Conservation (phyloP, 176 grass and related monocot genomes). For the Phoenix roebelenii region DNA sequence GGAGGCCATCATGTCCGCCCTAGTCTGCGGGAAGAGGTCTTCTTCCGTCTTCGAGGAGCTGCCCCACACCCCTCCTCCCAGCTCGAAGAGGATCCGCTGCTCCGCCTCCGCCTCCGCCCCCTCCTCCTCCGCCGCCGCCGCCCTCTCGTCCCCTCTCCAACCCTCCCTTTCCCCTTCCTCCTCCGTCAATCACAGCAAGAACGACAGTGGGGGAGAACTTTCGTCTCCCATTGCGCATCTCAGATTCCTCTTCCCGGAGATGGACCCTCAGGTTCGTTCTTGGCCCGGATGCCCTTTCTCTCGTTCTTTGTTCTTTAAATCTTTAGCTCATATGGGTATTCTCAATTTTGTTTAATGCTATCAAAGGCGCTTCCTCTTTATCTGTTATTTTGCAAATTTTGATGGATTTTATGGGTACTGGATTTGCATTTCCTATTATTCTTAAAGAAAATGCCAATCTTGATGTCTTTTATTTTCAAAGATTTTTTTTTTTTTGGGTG, state of each 20-base stretch:
- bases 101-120: conserved; percentile 22
- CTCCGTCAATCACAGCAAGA: conserved; percentile 15
- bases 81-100: conserved; percentile 59
- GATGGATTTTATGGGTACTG: too few species aligned
- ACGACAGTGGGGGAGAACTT: neutral
- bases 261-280: conserved; percentile 70
- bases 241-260: conserved; percentile 42
- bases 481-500: too few species aligned
- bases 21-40: conserved; percentile 98
- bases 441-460: too few species aligned
- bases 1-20: conserved; percentile 75
- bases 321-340: too few species aligned
- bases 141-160: neutral
- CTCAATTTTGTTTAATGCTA: too few species aligned
- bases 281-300: neutral
- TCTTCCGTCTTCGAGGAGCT: conserved; percentile 93
- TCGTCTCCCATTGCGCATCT: conserved; percentile 36
- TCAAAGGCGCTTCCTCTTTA: too few species aligned
- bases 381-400: too few species aligned
- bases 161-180: neutral
- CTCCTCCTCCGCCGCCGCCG: conserved; percentile 23
- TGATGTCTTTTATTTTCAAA: too few species aligned
- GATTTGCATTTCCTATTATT: too few species aligned
- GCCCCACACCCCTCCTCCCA: conserved; percentile 38
- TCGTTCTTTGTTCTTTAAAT: neutral